Evolutionary conservation across 1,284 basidiomycete genomes (phyloP).

Genomic region (Schizopora paradoxa): DNA sequence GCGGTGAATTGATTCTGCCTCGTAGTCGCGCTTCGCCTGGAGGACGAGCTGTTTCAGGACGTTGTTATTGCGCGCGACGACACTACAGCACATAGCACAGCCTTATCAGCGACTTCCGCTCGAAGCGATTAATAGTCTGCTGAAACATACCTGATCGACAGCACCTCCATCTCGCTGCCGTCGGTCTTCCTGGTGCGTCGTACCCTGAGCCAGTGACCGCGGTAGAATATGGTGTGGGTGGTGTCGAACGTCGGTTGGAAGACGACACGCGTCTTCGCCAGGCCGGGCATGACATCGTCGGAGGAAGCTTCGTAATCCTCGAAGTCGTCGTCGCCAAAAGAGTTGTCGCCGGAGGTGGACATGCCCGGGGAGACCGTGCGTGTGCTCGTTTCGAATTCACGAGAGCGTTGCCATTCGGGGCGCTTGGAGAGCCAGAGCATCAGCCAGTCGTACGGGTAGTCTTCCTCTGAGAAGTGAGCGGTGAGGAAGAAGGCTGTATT

Average conservation of each 20-base stretch:
- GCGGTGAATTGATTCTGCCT: slow-evolving; percentile 74
- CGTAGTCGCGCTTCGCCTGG: slow-evolving; percentile 82
- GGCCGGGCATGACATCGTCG: slow-evolving; percentile 52
- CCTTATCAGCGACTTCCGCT: slow-evolving; percentile 2
- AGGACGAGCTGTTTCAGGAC: slow-evolving; percentile 80
- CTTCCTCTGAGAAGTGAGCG: slow-evolving; percentile 79
- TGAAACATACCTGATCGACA: slow-evolving; percentile 60
- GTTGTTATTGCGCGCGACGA: slow-evolving; percentile 72
- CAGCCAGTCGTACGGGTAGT: slow-evolving; percentile 69
- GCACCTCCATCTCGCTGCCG: slow-evolving; percentile 57
- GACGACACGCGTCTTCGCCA: slow-evolving; percentile 71
- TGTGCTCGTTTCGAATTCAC: slow-evolving; percentile 81
- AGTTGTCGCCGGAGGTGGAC: slow-evolving; percentile 46
- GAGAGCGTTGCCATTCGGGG: slow-evolving; percentile 78
- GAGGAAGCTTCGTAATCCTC: slow-evolving; percentile 35
- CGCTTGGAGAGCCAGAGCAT: slow-evolving; percentile 26
- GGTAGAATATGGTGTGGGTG: slow-evolving; percentile 79
- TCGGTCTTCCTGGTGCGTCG: slow-evolving; percentile 61
- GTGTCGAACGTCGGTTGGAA: slow-evolving; percentile 81
- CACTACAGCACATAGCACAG: slow-evolving; percentile 35
- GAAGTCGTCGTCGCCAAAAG: slow-evolving; percentile 61
- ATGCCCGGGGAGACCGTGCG: slow-evolving; percentile 50
- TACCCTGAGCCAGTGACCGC: slow-evolving; percentile 74
- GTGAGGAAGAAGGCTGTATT: slow-evolving; percentile 75
- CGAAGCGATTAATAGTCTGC: not conserved